Base-by-base conservation (phyloP, 495 filamentous ascomycete species). In the Aspergillus ostianus region DNA sequence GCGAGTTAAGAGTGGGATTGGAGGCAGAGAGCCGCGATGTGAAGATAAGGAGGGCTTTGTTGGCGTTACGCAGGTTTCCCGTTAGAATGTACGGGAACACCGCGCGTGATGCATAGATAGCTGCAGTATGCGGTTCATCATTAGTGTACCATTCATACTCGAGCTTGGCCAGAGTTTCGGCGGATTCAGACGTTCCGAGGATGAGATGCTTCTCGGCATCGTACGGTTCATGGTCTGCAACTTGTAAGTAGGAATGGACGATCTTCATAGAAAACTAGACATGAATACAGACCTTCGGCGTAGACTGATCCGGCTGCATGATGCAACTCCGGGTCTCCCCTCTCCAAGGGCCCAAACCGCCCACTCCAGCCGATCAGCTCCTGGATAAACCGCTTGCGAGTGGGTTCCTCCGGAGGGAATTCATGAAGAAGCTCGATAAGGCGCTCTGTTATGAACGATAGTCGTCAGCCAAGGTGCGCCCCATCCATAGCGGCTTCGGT, bases 61-160 rank as follows among this genome's bases (percentile, higher is more conserved):
- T 91, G 50, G 95, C 94, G 51, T 89, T 91, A 62, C 93, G 90
- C 51, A 97, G 73, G 72, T 98, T 98, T 62, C 91, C 91, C 50
- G 87, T 84, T 51, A 98, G 82, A 47, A 99, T 87, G 70, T 96
- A 98, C 21, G 94, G 92, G 48, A 99, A 86, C 41, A 99, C 84
- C 21, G 90, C 93, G 62, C 94, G 87, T 18, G 92, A 92, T 60
- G 87, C 89, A 73, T 96, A 99, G 36, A 88, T 77, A n/a, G 91
- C 86, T 6, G 93, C 93, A 0, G 90, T 95, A 68, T 96, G 90
- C 2, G 91, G 84, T 30, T 93, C 91, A 69, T 97, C 91, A 59
- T 87, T 82, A 20, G 83, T 87, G 77, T 97, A 99, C 94, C 94
- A 99, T 55, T 88, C 84, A 68, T 96, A 98, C 68, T 97, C 91